Evolutionary conservation across 2,329 filamentous ascomycete genomes (phyloP), one percentile per base, ranked within the genome.

Genomic region (Plenodomus lindquistii): DNA sequence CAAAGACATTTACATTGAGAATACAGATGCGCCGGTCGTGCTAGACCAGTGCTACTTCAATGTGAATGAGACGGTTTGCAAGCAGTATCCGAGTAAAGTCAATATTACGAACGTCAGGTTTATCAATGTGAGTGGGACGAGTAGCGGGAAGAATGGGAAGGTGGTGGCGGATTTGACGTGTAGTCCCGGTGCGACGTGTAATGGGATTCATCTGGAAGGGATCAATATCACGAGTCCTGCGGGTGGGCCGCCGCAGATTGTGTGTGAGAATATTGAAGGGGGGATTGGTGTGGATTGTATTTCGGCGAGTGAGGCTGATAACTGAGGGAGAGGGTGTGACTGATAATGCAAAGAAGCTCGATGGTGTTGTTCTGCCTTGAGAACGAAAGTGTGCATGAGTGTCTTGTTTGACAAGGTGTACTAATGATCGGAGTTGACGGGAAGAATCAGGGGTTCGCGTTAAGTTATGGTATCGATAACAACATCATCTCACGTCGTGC

Each of bases 31-130:
- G 51, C 77, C 81, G 0, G 75, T 84, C 18, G 81, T 83, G 29
- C 70, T 86, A 7, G 83, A 85, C 59, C 82, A 82, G 21, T 85
- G 83, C 69, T 85, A 85, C 67, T 85, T 85, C 66, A 79, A 85
- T 52, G 73, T 83, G 52, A 77, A 79, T 46, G 55, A 72, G 3
- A 76, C 76, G 1, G 75, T 76, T 2, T 85, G 83, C 57, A 75
- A 78, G 2, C 49, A 73, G 13, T 80, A 81, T 53, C 82, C 83
- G 0, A 82, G 80, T 0, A 72, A 74, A 7, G 82, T 85, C 55
- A 80, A 85, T 57, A 78, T 85, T 47, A 81, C 79, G 20, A 79
- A 85, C 60, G 77, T 86, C 24, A 72, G 71, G 0, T 85, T 85
- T 51, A 74, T 83, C 58, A 85, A 85, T 59, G 78, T 85, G 50